phyloP scores from a whole-genome alignment of 352 stramenopile species.

The Globisporangium paddicum region DNA sequence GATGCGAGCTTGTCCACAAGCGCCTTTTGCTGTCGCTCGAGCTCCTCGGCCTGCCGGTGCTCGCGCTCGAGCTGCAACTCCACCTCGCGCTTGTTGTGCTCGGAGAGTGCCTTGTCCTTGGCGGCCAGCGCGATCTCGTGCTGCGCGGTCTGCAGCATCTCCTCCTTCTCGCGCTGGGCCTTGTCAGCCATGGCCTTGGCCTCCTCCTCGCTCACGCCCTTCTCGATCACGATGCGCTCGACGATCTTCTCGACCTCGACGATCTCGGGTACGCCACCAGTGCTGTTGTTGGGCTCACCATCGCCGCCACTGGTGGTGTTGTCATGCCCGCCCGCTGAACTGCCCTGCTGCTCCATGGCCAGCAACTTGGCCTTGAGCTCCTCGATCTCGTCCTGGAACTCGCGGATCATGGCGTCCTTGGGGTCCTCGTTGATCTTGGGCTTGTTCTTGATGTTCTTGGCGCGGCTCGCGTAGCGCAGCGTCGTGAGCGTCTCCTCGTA shows the following conservation, averaged over 20 bases:
- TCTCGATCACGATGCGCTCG: conserved; percentile 83
- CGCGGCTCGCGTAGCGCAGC: conserved; percentile 95
- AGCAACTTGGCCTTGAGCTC: conserved; percentile 85
- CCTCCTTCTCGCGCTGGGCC: conserved; percentile 62
- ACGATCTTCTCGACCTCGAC: conserved; percentile 82
- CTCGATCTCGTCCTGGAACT: conserved; percentile 97
- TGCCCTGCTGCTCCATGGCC: conserved; percentile 51
- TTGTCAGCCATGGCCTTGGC: conserved; percentile 73
- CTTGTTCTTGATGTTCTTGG: conserved; percentile 99
- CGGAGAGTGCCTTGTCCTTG: conserved; percentile 81
- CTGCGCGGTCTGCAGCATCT: conserved; percentile 65
- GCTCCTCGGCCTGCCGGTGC: conserved; percentile 59
- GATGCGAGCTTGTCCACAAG: conserved; percentile 82
- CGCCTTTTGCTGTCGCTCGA: conserved; percentile 67
- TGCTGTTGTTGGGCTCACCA: conserved; percentile 3
- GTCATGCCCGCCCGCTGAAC: conserved; percentile 32
- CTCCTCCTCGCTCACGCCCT: conserved; percentile 72
- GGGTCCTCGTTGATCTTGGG: conserved; percentile 98
- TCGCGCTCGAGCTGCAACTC: conserved; percentile 87
- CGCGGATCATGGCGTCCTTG: conserved; percentile 97
- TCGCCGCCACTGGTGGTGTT: neutral
- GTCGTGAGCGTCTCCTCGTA: conserved; percentile 95
- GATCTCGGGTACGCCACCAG: conserved; percentile 25
- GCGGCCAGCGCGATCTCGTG: conserved; percentile 63
- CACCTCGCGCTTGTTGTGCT: conserved; percentile 84